A percentile compares a stretch with the other conserved stretches of the same genome.
Conservation (phyloP, 2,329 filamentous ascomycete genomes). For the Lasiodiplodia theobromae region DNA sequence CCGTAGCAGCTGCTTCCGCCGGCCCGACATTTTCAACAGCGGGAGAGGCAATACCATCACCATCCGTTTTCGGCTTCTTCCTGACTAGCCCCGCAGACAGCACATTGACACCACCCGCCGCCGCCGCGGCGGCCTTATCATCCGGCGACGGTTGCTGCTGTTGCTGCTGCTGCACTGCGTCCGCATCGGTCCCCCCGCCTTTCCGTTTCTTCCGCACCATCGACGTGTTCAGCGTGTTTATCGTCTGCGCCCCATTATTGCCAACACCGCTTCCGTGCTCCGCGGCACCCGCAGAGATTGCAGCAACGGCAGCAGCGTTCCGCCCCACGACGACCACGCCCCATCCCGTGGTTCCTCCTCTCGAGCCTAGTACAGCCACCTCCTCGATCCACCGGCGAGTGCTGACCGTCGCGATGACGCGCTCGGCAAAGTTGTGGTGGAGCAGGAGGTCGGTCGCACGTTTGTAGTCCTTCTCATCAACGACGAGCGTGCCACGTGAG, state of each 20-base stretch:
- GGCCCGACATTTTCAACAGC: neutral
- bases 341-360: neutral
- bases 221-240: slow-evolving; percentile 36
- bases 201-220: slow-evolving; percentile 47
- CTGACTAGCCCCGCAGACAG: slow-evolving; percentile 17
- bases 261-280: slow-evolving; percentile 3
- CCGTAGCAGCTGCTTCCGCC: neutral
- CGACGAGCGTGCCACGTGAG: slow-evolving; percentile 68
- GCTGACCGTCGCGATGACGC: slow-evolving; percentile 68
- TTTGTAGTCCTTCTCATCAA: slow-evolving; percentile 70
- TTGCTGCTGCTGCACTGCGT: neutral
- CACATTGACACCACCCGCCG: slow-evolving; percentile 9
- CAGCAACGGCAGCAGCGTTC: neutral
- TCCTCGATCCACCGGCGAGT: slow-evolving; percentile 75
- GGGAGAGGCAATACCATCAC: neutral
- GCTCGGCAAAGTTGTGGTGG: slow-evolving; percentile 74
- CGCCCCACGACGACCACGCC: slow-evolving; percentile 13
- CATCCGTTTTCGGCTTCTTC: slow-evolving; percentile 26
- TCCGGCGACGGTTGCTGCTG: neutral
- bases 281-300: neutral
- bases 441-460: slow-evolving; percentile 73
- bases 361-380: slow-evolving; percentile 54
- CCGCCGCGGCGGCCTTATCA: neutral
- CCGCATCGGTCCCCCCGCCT: slow-evolving; percentile 12
- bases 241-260: neutral